phyloP scores from a whole-genome alignment of 805 yeast species.

The Candida koratica region DNA sequence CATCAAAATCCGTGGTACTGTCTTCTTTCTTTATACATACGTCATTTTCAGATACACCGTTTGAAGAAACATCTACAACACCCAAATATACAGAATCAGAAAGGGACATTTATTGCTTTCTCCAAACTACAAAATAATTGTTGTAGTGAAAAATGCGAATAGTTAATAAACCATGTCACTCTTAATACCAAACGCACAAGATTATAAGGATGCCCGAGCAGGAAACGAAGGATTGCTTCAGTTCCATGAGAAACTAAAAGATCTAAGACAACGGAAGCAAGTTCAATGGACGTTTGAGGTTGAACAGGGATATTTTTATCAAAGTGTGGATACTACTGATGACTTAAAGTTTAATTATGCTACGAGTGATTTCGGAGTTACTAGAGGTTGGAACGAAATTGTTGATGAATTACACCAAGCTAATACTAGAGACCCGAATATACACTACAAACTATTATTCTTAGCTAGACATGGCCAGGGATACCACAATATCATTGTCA shows the following conservation, averaged over 20 bases:
- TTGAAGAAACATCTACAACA: neutral
- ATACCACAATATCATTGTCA: slow-evolving; percentile 54
- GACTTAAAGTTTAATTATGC: slow-evolving; percentile 44
- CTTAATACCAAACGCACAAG: slow-evolving; percentile 30
- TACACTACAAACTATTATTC: slow-evolving; percentile 44
- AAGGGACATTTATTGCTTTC: neutral
- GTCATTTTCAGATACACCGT: neutral
- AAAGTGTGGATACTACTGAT: slow-evolving; percentile 42
- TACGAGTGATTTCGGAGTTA: slow-evolving; percentile 42
- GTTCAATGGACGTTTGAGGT: slow-evolving; percentile 46
- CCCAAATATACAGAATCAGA: neutral
- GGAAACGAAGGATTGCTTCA: slow-evolving; percentile 17
- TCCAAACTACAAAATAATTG: no score
- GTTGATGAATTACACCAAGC: slow-evolving; percentile 27
- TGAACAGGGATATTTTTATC: slow-evolving; percentile 49
- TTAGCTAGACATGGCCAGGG: slow-evolving; percentile 73
- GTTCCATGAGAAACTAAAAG: slow-evolving; percentile 12
- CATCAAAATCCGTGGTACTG: no score
- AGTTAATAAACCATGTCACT: slow-evolving; percentile 20
- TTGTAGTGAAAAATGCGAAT: slow-evolving; percentile 1
- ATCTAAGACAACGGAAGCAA: slow-evolving; percentile 3
- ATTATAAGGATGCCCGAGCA: slow-evolving; percentile 33
- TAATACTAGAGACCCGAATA: slow-evolving; percentile 6
- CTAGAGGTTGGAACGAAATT: slow-evolving; percentile 38
- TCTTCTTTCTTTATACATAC: neutral